Evolutionary conservation across 192 early-diverging fungal species (phyloP), one percentile per base, ranked within the genome.

Genomic region (Coemansia guatemalensis): DNA sequence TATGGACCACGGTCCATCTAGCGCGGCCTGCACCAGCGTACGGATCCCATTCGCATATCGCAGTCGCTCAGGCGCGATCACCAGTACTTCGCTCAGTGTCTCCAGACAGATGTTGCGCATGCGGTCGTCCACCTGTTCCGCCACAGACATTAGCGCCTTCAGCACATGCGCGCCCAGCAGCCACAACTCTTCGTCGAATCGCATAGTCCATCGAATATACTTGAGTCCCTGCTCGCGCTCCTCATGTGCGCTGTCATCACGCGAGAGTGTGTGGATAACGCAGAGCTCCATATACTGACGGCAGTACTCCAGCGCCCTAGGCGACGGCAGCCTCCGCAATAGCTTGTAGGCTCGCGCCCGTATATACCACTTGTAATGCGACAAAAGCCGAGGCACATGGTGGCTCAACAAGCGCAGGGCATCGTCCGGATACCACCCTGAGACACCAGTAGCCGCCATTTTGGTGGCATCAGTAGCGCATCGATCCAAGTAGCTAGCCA

Each of bases 161-260:
- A 73, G 9, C 4, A 81, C 73, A 18, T 25, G 63, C 33, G 73
- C 60, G 17, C 53, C 64, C 11, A 80, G 58, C 53, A 80, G n/a
- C 78, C 78, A 81, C 33, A 56, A 14, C 2, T 47, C 47, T 17
- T 58, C 63, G 48, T 60, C 67, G 54, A 60, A 73, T 20, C 69
- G 70, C 69, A 79, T 73, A 23, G 76, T 75, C 67, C 72, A 78
- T 24, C 76, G 68, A 11, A 76, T 44, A 52, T 69, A 83, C 61
- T 79, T 83, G 25, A 83, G 67, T 12, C 69, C 76, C 65, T 83
- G 82, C 64, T 83, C 82, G 30, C 82, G 60, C 69, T 83, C 82
- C 51, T 60, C 70, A 4, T 83, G 82, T 7, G 63, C 67, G 3
- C 47, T 48, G 50, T 74, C 74, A n/a, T 75, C 73, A 8, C 67